Evolutionary conservation across 805 yeast genomes (phyloP).

Genomic region (Candida caryicola): DNA sequence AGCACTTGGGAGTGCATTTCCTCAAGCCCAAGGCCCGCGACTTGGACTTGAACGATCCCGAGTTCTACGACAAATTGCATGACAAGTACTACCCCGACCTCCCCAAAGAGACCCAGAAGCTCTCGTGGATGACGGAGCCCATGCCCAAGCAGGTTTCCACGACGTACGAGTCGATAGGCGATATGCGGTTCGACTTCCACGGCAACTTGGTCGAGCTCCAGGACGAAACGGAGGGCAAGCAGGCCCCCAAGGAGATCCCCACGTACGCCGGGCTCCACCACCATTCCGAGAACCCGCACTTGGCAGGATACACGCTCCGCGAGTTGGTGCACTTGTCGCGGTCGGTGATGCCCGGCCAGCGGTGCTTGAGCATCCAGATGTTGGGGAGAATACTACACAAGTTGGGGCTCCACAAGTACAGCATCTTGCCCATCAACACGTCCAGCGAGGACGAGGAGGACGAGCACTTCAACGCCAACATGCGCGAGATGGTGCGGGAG

Average conservation of each 20-base stretch:
- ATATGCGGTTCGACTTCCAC: constrained; percentile 82
- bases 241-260: constrained; percentile 34
- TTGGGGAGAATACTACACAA: constrained; percentile 84
- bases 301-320: constrained; percentile 87
- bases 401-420: constrained; percentile 62
- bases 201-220: constrained; percentile 67
- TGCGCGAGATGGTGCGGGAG: constrained; percentile 21
- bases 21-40: constrained; percentile 47
- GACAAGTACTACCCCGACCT: constrained; percentile 86
- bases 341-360: constrained; percentile 78
- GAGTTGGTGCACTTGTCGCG: constrained; percentile 80
- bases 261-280: constrained; percentile 78
- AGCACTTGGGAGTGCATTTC: constrained; percentile 57
- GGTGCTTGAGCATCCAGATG: constrained; percentile 82
- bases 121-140: constrained; percentile 89
- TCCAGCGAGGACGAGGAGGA: constrained; percentile 35
- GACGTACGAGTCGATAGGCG: constrained; percentile 55
- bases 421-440: constrained; percentile 45
- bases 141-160: constrained; percentile 40
- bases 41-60: constrained; percentile 70
- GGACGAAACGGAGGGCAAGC: constrained; percentile 15
- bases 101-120: constrained; percentile 74
- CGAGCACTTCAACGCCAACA: constrained; percentile 31
- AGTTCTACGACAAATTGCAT: constrained; percentile 74
- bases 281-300: constrained; percentile 81